Base-by-base conservation (phyloP, 2,329 filamentous ascomycete genomes). In the Alternaria sp. region DNA sequence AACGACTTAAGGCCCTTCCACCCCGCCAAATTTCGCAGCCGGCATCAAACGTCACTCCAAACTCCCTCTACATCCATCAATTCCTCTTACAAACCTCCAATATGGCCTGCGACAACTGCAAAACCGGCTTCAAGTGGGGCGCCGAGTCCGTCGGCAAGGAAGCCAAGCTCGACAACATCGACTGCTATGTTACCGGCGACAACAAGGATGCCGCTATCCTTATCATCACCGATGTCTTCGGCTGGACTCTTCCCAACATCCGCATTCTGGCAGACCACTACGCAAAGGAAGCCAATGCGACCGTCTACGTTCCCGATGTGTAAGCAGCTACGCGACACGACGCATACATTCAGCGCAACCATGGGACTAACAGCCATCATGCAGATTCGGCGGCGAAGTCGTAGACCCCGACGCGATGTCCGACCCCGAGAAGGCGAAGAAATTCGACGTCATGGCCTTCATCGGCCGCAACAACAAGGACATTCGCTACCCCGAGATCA, bases 261-360 rank as follows among this genome's bases (percentile, higher is more conserved):
- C 80, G 83, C 30, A 68, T 85, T 5, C 74, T 85, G 14, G 83
- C 83, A 12, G 84, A 85, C 71, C 73, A 81, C 54, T 85, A 84
- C 68, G 83, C 84, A 28, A 78, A 80, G 37, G 76, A 79, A 63
- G 77, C 77, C 12, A 80, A 83, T 69, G 84, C 82, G 68, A 83
- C 81, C 54, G 78, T 78, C 66, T 84, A 84, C 69, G 71, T 85
- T 30, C 79, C 83, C 1, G 83, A 85, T 67, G 71, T 85, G 77
- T 79, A 65, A 68, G 73, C 21, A 20, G 10, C 50, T 21, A 33
- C 20, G 8, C 50, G 21, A 33, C 20, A 8, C 46, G 15, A 9
- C 6, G 8, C 20, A 9, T n/a, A 3, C 6, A 15, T 18, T 10
- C 10, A 14, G 14, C 21, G 11, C 30, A 10, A 41, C 37, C n/a